Evolutionary conservation across 2,329 filamentous ascomycete species (phyloP).

Genomic region (Pseudovirgaria hyperparasitica): DNA sequence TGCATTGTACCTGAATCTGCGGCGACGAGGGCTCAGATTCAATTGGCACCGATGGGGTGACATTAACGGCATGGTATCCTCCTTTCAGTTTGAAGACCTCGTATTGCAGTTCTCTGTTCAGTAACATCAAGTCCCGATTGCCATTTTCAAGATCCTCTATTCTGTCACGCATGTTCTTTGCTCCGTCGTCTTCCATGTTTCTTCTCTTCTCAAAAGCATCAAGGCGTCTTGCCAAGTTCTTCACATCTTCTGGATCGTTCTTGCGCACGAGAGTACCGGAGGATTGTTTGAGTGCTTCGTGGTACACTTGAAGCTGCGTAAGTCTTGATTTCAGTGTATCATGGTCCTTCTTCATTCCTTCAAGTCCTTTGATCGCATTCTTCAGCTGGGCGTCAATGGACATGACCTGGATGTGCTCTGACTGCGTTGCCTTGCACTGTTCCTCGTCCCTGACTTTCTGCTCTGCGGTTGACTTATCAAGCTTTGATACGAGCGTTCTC

Average conservation of each 20-base stretch:
- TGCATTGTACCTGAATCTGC: too few relatives aligned
- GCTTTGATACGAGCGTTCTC: too few relatives aligned
- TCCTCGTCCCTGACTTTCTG: conserved; percentile 5
- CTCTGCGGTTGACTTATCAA: conserved; percentile 2
- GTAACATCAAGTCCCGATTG: not conserved
- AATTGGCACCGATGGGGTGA: too few relatives aligned
- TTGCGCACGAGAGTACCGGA: conserved; percentile 3
- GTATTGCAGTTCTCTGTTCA: conserved; percentile 3
- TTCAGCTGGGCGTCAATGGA: conserved; percentile 1
- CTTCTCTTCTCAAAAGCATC: conserved; percentile 7
- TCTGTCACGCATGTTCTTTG: conserved; percentile 4
- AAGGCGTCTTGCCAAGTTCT: conserved; percentile 4
- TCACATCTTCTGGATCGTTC: conserved; percentile 5
- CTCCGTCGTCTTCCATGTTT: conserved; percentile 2
- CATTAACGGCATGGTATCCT: too few relatives aligned
- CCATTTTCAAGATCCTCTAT: conserved; percentile 2
- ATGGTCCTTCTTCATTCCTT: conserved; percentile 2
- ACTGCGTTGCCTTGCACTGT: conserved; percentile 2
- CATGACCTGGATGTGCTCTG: not conserved
- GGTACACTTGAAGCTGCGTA: too few relatives aligned
- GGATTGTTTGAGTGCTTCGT: too few relatives aligned
- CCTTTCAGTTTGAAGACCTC: too few relatives aligned
- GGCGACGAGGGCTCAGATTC: too few relatives aligned
- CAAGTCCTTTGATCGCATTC: conserved; percentile 5
- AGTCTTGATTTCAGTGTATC: not conserved